phyloP scores from a whole-genome alignment of 2,329 filamentous ascomycete genomes.

The Fusarium chaquense region DNA sequence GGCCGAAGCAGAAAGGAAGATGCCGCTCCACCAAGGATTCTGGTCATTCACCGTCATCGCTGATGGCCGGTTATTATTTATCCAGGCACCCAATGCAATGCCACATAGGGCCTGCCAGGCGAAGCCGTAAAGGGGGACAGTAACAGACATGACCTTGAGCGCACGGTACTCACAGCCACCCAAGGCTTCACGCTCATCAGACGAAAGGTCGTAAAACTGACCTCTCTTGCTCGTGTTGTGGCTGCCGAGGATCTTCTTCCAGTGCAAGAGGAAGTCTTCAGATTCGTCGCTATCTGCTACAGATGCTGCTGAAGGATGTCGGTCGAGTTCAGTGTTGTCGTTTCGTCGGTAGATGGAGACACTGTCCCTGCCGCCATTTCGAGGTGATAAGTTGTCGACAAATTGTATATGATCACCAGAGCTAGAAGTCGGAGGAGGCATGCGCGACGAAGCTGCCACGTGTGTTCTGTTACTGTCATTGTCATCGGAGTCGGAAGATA shows the following conservation, averaged over 20 bases:
- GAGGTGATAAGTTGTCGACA: conserved; percentile 14
- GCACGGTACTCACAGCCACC: conserved; percentile 75
- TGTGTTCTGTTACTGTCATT: conserved; percentile 42
- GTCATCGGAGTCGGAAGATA: conserved; percentile 39
- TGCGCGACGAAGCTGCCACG: conserved; percentile 28
- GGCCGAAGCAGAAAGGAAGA: conserved; percentile 75
- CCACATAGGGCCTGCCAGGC: conserved; percentile 70
- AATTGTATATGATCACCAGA: conserved; percentile 42
- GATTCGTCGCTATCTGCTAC: conserved; percentile 40
- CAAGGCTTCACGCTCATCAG: conserved; percentile 66
- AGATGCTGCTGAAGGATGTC: conserved; percentile 42
- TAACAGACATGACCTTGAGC: conserved; percentile 67
- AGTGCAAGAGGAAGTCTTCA: conserved; percentile 48
- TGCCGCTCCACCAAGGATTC: conserved; percentile 75
- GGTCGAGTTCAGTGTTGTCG: conserved; percentile 14
- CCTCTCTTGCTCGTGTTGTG: conserved; percentile 63
- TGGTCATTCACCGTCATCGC: conserved; percentile 66
- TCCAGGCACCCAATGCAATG: conserved; percentile 72
- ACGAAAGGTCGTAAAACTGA: conserved; percentile 65
- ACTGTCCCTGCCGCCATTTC: conserved; percentile 14
- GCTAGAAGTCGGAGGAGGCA: conserved; percentile 25
- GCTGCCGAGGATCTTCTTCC: conserved; percentile 52
- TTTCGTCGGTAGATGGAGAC: conserved; percentile 41
- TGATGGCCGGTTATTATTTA: conserved; percentile 63
- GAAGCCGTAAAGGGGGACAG: conserved; percentile 71